A percentile compares a stretch with the other conserved stretches of the same genome.
These are phyloP conservation scores for Melampsora americana DNA, from an alignment of 1,284 basidiomycete genomes.

Conservation along the genomic window DNA sequence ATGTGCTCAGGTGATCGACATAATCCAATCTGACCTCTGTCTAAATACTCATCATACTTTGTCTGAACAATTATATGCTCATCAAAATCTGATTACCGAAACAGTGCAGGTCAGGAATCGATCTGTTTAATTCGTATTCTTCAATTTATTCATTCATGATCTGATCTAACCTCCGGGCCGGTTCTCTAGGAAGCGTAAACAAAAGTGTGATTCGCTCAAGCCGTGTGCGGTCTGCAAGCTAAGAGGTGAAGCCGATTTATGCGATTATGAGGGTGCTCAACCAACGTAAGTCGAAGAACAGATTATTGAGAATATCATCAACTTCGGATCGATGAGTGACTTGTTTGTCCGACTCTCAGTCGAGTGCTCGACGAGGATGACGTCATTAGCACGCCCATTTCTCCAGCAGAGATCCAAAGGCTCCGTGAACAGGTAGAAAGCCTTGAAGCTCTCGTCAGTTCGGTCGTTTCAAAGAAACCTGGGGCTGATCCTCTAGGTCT, in stretches of 20 bases:
- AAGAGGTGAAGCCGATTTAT: constrained; percentile 41
- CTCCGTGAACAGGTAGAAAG: constrained; percentile 30
- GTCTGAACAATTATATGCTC: neutral
- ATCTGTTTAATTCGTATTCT: neutral
- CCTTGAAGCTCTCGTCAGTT: constrained; percentile 28
- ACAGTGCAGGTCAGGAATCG: constrained; percentile 27
- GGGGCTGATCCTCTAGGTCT: neutral
- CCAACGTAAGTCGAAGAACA: neutral
- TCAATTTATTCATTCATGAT: too few relatives aligned
- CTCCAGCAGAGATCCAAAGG: constrained; percentile 28
- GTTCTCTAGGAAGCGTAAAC: constrained; percentile 35
- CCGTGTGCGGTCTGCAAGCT: constrained; percentile 43
- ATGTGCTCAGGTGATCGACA: constrained; percentile 30
- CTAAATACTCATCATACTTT: neutral
- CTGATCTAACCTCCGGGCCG: neutral
- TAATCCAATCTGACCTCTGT: neutral
- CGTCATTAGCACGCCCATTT: constrained; percentile 23
- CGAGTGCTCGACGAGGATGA: constrained; percentile 40
- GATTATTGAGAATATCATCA: too few relatives aligned
- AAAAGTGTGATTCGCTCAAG: constrained; percentile 44
- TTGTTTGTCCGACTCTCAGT: neutral
- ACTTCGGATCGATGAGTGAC: too few relatives aligned
- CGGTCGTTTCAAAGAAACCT: constrained; percentile 24
- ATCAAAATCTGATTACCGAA: too few relatives aligned
- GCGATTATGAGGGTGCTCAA: constrained; percentile 35